Percentiles rank a stretch among this genome's conserved stretches.
These are phyloP conservation scores for Cercospora beticola DNA, from an alignment of 2,329 filamentous ascomycete species.

Conservation along the genomic window DNA sequence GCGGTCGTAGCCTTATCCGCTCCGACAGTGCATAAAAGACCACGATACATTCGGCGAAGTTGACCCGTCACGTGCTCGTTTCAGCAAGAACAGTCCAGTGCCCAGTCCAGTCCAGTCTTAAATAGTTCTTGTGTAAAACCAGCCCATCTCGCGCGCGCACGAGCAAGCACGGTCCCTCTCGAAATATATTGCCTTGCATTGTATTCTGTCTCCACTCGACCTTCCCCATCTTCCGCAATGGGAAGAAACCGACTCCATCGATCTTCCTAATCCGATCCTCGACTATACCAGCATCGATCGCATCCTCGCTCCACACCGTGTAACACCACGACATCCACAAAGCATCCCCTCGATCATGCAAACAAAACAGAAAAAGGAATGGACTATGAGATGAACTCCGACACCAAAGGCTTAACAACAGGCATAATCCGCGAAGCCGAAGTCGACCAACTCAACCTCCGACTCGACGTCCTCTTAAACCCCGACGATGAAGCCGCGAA, in stretches of 20 bases:
- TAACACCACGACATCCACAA: not conserved
- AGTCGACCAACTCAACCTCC: slow-evolving; percentile 1
- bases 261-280: not conserved
- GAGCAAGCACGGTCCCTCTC: not conserved
- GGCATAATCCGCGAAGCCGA: slow-evolving; percentile 1
- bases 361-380: not conserved
- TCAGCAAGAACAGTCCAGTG: not conserved
- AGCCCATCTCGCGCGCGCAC: no score
- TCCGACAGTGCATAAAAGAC: not conserved
- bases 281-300: not conserved
- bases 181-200: not conserved
- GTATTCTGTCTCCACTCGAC: not conserved
- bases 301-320: not conserved
- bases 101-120: not conserved
- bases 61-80: not conserved
- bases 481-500: slow-evolving; percentile 20
- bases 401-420: slow-evolving; percentile 10
- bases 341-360: not conserved
- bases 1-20: not conserved
- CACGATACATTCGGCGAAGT: not conserved
- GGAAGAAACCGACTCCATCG: not conserved
- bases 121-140: no score
- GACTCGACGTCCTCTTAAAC: slow-evolving; percentile 7
- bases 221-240: not conserved
- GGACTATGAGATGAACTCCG: slow-evolving; percentile 11